Evolutionary conservation across 108 stramenopile genomes (phyloP).

Genomic region (Cyclotella sp.): DNA sequence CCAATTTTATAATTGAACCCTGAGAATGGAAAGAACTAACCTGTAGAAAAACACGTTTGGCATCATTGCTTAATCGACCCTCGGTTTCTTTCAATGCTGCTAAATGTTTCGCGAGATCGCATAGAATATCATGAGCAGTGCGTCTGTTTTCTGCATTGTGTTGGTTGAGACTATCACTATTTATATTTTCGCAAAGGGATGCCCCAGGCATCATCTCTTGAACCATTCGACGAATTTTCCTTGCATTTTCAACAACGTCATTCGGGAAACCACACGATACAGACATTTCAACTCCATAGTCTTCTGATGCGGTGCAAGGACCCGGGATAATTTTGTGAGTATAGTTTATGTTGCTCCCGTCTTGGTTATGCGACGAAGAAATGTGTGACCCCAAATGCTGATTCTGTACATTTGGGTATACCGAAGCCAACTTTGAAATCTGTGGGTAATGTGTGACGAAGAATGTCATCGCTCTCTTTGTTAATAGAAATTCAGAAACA

Average conservation of each 20-base stretch:
- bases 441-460: constrained; percentile 93
- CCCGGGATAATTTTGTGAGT: constrained; percentile 79
- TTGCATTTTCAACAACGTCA: constrained; percentile 58
- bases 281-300: constrained; percentile 91
- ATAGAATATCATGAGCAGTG: constrained; percentile 55
- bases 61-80: constrained; percentile 50
- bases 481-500: constrained; percentile 78
- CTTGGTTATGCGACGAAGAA: constrained; percentile 30
- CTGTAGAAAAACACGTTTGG: constrained; percentile 51
- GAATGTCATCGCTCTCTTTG: constrained; percentile 82
- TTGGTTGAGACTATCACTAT: constrained; percentile 7
- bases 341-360: constrained; percentile 65
- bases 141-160: constrained; percentile 37
- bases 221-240: constrained; percentile 43
- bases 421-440: constrained; percentile 63
- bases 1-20: neutral
- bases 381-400: constrained; percentile 73
- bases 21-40: constrained; percentile 19
- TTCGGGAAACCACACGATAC: constrained; percentile 83
- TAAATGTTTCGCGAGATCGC: constrained; percentile 51
- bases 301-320: constrained; percentile 65
- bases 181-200: constrained; percentile 39
- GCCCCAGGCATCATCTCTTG: constrained; percentile 56
- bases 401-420: constrained; percentile 83
- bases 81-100: constrained; percentile 56